Evolutionary conservation across 495 filamentous ascomycete species (phyloP).

Genomic region (Neurospora tetraspora): DNA sequence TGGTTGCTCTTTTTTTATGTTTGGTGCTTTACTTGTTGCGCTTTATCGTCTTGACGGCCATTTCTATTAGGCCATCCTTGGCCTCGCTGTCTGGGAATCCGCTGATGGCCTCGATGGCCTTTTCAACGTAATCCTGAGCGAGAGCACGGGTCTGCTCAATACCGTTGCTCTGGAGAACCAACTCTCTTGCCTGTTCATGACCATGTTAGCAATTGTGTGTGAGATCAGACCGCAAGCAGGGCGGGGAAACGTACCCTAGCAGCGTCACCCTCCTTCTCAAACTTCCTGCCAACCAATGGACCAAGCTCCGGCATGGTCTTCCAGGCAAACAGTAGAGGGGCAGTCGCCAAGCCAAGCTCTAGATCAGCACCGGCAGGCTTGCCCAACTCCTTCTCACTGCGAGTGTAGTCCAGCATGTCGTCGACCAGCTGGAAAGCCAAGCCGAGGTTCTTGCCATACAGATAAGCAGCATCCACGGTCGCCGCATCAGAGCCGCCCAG

Average conservation of each 20-base stretch:
- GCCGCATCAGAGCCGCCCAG: conserved; percentile 66
- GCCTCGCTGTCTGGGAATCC: conserved; percentile 85
- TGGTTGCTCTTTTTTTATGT: not conserved
- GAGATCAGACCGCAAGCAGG: not conserved
- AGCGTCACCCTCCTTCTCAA: conserved; percentile 73
- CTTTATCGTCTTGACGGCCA: conserved; percentile 86
- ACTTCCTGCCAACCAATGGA: conserved; percentile 83
- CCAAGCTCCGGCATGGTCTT: conserved; percentile 79
- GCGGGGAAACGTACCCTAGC: conserved; percentile 48
- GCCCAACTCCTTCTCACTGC: conserved; percentile 71
- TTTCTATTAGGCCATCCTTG: conserved; percentile 80
- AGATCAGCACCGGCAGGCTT: conserved; percentile 93
- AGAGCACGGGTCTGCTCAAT: conserved; percentile 82
- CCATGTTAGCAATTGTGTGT: conserved; percentile 4
- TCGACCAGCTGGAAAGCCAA: conserved; percentile 97
- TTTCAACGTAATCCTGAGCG: conserved; percentile 81
- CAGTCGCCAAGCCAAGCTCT: conserved; percentile 90
- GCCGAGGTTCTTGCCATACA: conserved; percentile 85
- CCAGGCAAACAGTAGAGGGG: conserved; percentile 92
- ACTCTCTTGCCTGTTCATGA: conserved; percentile 58
- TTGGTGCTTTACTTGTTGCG: conserved; percentile 57
- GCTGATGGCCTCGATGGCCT: conserved; percentile 73
- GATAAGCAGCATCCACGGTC: conserved; percentile 83
- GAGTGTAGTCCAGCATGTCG: conserved; percentile 95
- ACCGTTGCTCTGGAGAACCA: conserved; percentile 75